Evolutionary conservation across 116 monocot species (phyloP).

Genomic region (Trichopus zeylanicus): DNA sequence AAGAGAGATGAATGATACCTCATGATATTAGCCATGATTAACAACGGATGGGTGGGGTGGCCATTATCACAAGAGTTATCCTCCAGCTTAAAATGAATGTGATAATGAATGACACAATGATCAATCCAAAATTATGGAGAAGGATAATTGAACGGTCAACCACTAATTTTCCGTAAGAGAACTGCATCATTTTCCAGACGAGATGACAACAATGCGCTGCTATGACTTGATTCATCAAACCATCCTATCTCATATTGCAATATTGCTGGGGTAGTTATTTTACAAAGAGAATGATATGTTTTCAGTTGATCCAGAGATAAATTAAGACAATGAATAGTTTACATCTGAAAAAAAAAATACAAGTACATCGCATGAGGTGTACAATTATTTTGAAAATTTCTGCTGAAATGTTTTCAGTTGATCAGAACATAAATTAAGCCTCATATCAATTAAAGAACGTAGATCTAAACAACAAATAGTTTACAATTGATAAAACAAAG

Average conservation of each 20-base stretch:
- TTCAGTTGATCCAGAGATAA: not conserved
- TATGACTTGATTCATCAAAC: conserved; percentile 33
- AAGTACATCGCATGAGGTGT: too few relatives aligned
- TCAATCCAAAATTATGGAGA: conserved; percentile 35
- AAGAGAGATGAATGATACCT: conserved; percentile 11
- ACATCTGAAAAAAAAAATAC: too few relatives aligned
- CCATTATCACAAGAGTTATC: conserved; percentile 34
- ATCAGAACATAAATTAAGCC: too few relatives aligned
- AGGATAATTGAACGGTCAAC: conserved; percentile 25
- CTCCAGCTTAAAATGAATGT: conserved; percentile 40
- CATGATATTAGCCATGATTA: conserved; percentile 30
- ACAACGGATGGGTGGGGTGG: conserved; percentile 29
- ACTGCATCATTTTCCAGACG: conserved; percentile 33
- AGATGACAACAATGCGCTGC: conserved; percentile 19
- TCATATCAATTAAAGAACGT: too few relatives aligned
- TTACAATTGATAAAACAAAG: too few relatives aligned
- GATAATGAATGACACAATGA: conserved; percentile 22
- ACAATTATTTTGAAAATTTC: too few relatives aligned
- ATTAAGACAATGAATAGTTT: too few relatives aligned
- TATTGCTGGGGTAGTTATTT: conserved; percentile 7
- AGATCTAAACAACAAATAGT: too few relatives aligned
- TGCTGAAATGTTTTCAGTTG: too few relatives aligned
- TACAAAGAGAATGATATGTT: not conserved
- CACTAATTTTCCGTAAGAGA: conserved; percentile 17
- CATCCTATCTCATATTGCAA: conserved; percentile 45